Conservation (phyloP, 2,329 filamentous ascomycete genomes). For the Aspergillus pseudonomiae region DNA sequence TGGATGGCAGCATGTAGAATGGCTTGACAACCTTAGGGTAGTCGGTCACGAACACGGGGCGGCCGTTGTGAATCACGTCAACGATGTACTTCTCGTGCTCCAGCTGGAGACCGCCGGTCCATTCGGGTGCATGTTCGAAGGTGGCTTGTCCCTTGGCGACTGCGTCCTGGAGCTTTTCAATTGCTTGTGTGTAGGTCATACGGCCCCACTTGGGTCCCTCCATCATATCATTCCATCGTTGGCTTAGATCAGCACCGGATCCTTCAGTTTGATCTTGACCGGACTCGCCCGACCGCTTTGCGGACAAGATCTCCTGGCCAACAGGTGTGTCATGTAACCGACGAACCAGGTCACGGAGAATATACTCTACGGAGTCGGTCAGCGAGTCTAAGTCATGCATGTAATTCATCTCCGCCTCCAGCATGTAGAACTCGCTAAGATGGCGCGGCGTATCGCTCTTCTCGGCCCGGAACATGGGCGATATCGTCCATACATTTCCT, state of each 20-base stretch:
- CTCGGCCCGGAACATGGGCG: constrained; percentile 91
- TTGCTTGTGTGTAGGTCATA: constrained; percentile 79
- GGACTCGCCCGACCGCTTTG: constrained; percentile 47
- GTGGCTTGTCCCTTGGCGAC: constrained; percentile 49
- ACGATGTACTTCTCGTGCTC: constrained; percentile 94
- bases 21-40: constrained; percentile 90
- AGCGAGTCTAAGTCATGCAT: constrained; percentile 69
- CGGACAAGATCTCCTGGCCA: constrained; percentile 59
- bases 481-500: constrained; percentile 89
- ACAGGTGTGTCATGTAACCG: constrained; percentile 54
- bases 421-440: constrained; percentile 98
- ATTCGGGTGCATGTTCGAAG: constrained; percentile 71
- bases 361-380: constrained; percentile 78
- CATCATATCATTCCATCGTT: constrained; percentile 73
- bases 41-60: constrained; percentile 86
- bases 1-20: constrained; percentile 78
- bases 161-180: constrained; percentile 67
- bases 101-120: constrained; percentile 76
- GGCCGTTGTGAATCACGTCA: constrained; percentile 61
- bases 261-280: constrained; percentile 37
- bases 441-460: constrained; percentile 91
- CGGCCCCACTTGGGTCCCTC: constrained; percentile 67
- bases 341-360: constrained; percentile 65
- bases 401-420: constrained; percentile 88
- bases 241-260: constrained; percentile 55